Evolutionary conservation across 2,329 filamentous ascomycete species (phyloP).

Genomic region (Arthrobotrys sphaeroides): DNA sequence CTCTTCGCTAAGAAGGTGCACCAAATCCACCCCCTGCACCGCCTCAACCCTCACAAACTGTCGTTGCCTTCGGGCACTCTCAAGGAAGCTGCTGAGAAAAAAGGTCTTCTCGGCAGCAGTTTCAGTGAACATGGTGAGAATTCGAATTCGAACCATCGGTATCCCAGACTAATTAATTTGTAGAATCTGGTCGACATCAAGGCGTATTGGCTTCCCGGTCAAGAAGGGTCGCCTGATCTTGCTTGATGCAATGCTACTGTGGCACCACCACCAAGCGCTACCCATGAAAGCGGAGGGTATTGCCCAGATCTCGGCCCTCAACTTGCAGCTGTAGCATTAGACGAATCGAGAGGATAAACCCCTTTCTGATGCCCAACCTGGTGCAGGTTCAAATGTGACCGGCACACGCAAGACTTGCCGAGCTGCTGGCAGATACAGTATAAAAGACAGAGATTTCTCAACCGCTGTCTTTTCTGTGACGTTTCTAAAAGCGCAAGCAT

Average conservation of each 20-base stretch:
- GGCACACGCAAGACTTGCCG: not conserved
- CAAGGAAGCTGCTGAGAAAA: not conserved
- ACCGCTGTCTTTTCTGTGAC: not conserved
- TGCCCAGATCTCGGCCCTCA: slow-evolving; percentile 12
- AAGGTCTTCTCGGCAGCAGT: not conserved
- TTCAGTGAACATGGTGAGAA: slow-evolving; percentile 2
- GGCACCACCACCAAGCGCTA: slow-evolving; percentile 22
- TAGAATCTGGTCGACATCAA: slow-evolving; percentile 3
- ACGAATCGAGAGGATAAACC: not conserved
- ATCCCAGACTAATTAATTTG: slow-evolving; percentile 15
- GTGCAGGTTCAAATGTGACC: not conserved
- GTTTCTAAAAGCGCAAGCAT: slow-evolving; percentile 11
- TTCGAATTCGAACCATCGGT: not conserved
- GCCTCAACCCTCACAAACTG: slow-evolving; percentile 1
- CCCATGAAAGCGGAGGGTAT: slow-evolving; percentile 11
- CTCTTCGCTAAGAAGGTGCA: slow-evolving; percentile 13
- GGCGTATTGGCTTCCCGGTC: not conserved
- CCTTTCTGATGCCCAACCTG: not conserved
- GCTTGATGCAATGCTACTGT: slow-evolving; percentile 31
- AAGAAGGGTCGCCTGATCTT: slow-evolving; percentile 10
- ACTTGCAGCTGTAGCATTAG: not conserved
- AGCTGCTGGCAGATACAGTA: not conserved
- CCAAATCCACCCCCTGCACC: not conserved
- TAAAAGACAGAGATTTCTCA: not conserved
- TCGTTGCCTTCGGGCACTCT: not conserved